Evolutionary conservation across 225 moss, liverwort and hornwort genomes (phyloP).

Genomic region (Bryum argenteum): DNA sequence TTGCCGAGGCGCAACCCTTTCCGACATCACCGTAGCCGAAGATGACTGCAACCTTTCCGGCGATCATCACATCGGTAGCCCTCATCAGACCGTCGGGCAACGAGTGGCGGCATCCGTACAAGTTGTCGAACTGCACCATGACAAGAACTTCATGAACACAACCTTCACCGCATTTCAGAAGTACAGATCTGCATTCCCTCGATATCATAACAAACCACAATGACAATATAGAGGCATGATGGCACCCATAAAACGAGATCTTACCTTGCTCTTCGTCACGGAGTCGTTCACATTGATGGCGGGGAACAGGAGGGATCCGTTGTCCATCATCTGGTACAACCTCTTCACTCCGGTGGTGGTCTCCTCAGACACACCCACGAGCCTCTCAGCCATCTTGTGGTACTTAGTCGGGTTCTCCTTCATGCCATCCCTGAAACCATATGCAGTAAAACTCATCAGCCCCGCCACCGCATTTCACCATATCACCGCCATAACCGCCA

Average conservation of each 20-base stretch:
- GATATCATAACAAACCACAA: not conserved
- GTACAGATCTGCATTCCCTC: rapidly evolving
- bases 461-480: not conserved
- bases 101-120: constrained; percentile 95
- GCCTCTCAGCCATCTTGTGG: constrained; percentile 82
- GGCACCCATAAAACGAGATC: no score
- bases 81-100: constrained; percentile 95
- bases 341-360: constrained; percentile 97
- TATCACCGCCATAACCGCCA: not conserved
- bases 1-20: constrained; percentile 84
- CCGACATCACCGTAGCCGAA: constrained; percentile 92
- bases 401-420: constrained; percentile 86
- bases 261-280: constrained; percentile 91
- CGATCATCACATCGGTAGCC: constrained; percentile 94
- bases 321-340: constrained; percentile 85
- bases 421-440: constrained; percentile 56
- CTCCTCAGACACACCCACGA: constrained; percentile 96
- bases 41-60: constrained; percentile 81
- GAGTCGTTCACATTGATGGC: constrained; percentile 98
- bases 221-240: no score
- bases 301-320: constrained; percentile 75
- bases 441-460: not conserved
- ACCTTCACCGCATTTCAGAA: not conserved
- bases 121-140: constrained; percentile 75
- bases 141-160: not conserved